These are phyloP conservation scores for Ophiostoma ulmi DNA, from an alignment of 2,329 filamentous ascomycete genomes.

Conservation along the genomic window DNA sequence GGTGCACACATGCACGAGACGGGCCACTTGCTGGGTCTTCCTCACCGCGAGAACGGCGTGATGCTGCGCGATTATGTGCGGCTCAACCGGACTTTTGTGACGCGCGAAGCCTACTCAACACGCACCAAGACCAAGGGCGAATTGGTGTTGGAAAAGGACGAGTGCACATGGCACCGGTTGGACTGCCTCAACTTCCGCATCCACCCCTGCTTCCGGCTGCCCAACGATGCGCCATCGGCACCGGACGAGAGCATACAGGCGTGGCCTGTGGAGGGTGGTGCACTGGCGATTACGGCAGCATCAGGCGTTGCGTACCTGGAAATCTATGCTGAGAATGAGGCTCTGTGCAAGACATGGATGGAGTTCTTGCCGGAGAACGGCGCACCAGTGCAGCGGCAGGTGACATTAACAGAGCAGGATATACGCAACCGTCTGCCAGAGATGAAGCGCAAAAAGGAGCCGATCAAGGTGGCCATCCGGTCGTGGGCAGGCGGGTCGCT, in stretches of 20 bases:
- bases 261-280: conserved; percentile 75
- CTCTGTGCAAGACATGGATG: conserved; percentile 72
- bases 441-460: conserved; percentile 60
- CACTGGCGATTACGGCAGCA: conserved; percentile 69
- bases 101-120: conserved; percentile 78
- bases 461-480: conserved; percentile 64
- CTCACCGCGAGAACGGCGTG: conserved; percentile 82
- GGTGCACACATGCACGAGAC: conserved; percentile 89
- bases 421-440: conserved; percentile 67
- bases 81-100: conserved; percentile 76
- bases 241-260: conserved; percentile 75
- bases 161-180: conserved; percentile 86
- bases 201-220: conserved; percentile 83
- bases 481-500: conserved; percentile 70
- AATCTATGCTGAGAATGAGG: conserved; percentile 73
- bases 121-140: conserved; percentile 79
- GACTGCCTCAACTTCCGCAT: conserved; percentile 84
- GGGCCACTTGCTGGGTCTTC: conserved; percentile 84
- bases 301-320: conserved; percentile 84
- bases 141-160: conserved; percentile 67
- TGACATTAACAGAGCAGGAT: conserved; percentile 69
- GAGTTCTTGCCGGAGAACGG: conserved; percentile 66
- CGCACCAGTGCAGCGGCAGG: conserved; percentile 58
- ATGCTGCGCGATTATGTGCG: conserved; percentile 87
- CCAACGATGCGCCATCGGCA: conserved; percentile 61